Evolutionary conservation across 129 eudicot species (phyloP), one percentile per base, ranked within the genome.

Genomic region (Saussurea involucrata): DNA sequence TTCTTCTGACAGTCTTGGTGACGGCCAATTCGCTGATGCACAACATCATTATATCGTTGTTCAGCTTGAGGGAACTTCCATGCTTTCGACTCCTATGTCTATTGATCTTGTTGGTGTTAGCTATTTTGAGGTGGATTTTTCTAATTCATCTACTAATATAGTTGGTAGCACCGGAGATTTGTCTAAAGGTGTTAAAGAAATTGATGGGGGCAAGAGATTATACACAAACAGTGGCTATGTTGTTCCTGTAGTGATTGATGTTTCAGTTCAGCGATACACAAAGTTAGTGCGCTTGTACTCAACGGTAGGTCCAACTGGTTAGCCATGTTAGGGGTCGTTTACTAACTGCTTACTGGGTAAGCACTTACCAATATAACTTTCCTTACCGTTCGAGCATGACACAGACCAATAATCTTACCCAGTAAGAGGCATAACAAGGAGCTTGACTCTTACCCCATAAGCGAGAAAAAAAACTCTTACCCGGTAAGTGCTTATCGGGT

Each of bases 31-130:
- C 66, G 82, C 65, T 57, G 86, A 85, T 74, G 85, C 86, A 65
- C 87, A 89, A 69, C 99, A 92, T 86, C 90, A 85, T 74, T 92
- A 88, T 84, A 81, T 95, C 57, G 53, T 76, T 69, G 80, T 92
- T 77, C 96, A 87, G 77, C 87, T 92, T 80, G 97, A 95, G 83
- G 99, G 97, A 76, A 88, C 97, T n/a, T 83, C 92, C 76, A 78
- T 69, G 13, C 83, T 83, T 20, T 95, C 97, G 1, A 60, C 84
- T 81, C 99, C 99, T 27, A 87, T 92, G 69, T 95, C 99, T 22
- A 88, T 95, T 87, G 97, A 95, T 84, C 94, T 92, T 75, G 99
- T 92, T 63, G 99, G 99, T 28, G 91, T 87, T 24, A 90, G 92
- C 78, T 95, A 84, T 80, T 87, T 95, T 77, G 92, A 90, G 81